Evolutionary conservation across 768 basidiomycete genomes (phyloP), one percentile per base, ranked within the genome.

Genomic region (Serendipita indica): DNA sequence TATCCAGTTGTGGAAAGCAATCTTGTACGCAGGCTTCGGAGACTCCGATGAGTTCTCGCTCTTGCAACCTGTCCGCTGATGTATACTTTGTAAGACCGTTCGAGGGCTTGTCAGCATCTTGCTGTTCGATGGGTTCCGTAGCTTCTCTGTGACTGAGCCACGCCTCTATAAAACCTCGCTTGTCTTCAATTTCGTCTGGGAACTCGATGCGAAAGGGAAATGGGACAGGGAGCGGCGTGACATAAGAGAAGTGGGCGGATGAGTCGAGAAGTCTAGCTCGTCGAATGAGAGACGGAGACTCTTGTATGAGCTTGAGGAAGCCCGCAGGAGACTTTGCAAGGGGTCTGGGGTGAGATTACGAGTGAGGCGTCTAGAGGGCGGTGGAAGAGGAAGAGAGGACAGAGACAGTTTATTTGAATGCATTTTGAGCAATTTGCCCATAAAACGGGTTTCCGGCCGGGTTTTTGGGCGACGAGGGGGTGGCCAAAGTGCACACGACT

Each of bases 191-290:
- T n/a, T 76, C 74, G 32, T 73, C 73, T 13, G 76, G 79, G 0
- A 78, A 73, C 52, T 76, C 72, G 25, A 94, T 81, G 32, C 81
- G 73, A 69, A 85, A 90, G 0, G 93, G 94, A 69, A 96, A 97
- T 2, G 82, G 72, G 0, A 86, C 61, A 6, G 90, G 89, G 62
- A 89, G 77, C 0, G 94, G 93, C 2, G 86, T 77, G 58, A 89
- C 83, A 66, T 83, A 81, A n/a, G 84, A 78, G 70, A 81, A 92
- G 68, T 92, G 89, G 3, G 78, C 77, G 37, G 75, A 67, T 0
- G 73, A 66, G 0, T 76, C 69, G 16, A 86, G 71, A 1, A 87
- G 72, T 60, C 83, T 78, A 34, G 83, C 76, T 58, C 87, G 77
- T 18, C 86, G 79, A 67, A 86, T 86, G 20, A 82, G 62, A 65